Base-by-base conservation (phyloP, 2,329 filamentous ascomycete genomes). In the Curvularia hawaiiensis region DNA sequence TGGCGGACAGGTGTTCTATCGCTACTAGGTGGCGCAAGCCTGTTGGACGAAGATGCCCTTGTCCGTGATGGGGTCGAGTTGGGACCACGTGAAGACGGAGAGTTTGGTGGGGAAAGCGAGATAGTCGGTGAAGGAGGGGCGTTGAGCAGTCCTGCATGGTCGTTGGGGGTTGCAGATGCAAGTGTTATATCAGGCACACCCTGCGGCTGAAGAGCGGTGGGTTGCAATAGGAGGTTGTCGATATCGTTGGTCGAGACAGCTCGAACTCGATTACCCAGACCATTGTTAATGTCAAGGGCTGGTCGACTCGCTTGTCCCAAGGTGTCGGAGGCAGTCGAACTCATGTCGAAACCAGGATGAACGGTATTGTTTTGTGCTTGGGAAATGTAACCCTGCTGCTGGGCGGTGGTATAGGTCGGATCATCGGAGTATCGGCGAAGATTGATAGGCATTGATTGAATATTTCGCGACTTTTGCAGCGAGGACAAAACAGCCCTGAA, bases 401-500 rank as follows among this genome's bases (percentile, higher is more conserved):
- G 80, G 22, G 72, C 76, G 35, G 78, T 77, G 11, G 75, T 79
- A 51, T 71, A 77, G n/a, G 78, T 77, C 44, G 81, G 78, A 60
- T 88, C 85, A 60, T 90, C 88, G 0, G 89, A 90, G 70, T 89
- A 89, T 66, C 88, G 86, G 58, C 90, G 84, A 24, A 87, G 77
- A 62, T 87, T 83, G 59, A 96, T 87, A 2, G 88, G 85, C 43
- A 87, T 85, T 18, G 90, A 84, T 66, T 88, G 87, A 26, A 90
- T 85, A 62, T 91, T 95, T 69, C 90, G 86, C 54, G 92, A 90
- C 63, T 88, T 90, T 68, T 96, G 88, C 55, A 99, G 79, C 3
- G 92, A 92, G n/a, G 91, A 89, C 45, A 99, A 80, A 3, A 97
- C 89, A 2, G 94, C 94, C 66, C 93, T 86, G 68, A 99, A 99